phyloP scores from a whole-genome alignment of 2,329 filamentous ascomycete species.

The Sporothrix brunneoviolacea region DNA sequence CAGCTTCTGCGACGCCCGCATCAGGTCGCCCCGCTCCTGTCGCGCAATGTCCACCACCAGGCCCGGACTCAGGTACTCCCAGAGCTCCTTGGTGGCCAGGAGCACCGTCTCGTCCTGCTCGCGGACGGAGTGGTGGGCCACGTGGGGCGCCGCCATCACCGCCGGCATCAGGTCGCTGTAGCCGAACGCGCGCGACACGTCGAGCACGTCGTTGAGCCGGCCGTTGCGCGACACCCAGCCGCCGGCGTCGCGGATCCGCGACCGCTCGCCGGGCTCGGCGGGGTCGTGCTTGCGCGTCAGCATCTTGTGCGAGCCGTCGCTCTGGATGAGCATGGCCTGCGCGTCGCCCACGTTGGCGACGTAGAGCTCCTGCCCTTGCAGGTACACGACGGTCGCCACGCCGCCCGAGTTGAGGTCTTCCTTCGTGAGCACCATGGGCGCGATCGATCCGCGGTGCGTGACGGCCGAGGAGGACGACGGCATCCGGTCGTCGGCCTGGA shows the following conservation, averaged over 20 bases:
- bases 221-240: constrained; percentile 95
- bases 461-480: constrained; percentile 35
- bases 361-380: constrained; percentile 84
- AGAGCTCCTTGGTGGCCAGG: constrained; percentile 84
- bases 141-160: constrained; percentile 83
- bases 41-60: constrained; percentile 87
- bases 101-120: constrained; percentile 92
- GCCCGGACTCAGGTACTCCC: constrained; percentile 88
- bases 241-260: constrained; percentile 86
- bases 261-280: constrained; percentile 73
- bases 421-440: constrained; percentile 72
- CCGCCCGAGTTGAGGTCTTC: constrained; percentile 87
- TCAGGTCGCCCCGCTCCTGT: constrained; percentile 79
- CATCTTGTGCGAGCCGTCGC: constrained; percentile 74
- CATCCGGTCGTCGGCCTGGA: constrained; percentile 52
- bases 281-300: constrained; percentile 91
- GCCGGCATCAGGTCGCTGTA: constrained; percentile 89
- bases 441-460: constrained; percentile 56
- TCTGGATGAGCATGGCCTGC: constrained; percentile 90
- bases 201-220: constrained; percentile 82
- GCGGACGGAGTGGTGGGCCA: constrained; percentile 68
- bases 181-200: constrained; percentile 91
- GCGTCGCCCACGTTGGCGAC: constrained; percentile 94
- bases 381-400: constrained; percentile 84
- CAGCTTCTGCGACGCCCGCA: constrained; percentile 91